Percentiles rank a stretch among this genome's conserved stretches.
phyloP scores from a whole-genome alignment of 306 rosid genomes.

The Prunus mira region DNA sequence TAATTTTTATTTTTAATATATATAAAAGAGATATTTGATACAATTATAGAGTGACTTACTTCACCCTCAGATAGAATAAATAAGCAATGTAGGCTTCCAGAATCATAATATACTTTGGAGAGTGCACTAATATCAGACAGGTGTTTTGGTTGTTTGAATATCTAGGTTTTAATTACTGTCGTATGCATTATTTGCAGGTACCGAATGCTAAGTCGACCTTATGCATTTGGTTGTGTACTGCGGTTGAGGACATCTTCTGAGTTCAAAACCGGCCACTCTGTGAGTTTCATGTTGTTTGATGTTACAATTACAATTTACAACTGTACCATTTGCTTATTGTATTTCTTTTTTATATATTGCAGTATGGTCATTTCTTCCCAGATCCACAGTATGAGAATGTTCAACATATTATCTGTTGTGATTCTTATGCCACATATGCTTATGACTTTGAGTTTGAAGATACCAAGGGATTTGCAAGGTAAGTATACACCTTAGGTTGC shows the following conservation, averaged over 20 bases:
- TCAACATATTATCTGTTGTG: conserved; percentile 94
- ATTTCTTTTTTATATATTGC: conserved; percentile 38
- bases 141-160: neutral
- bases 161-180: conserved; percentile 3
- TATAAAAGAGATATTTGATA: neutral
- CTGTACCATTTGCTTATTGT: conserved; percentile 20
- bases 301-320: conserved; percentile 13
- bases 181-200: conserved; percentile 55
- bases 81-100: neutral
- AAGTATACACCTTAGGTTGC: conserved; percentile 15
- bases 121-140: neutral
- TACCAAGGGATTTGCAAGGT: conserved; percentile 89
- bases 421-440: conserved; percentile 93
- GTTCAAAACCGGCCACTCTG: conserved; percentile 82
- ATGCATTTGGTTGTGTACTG: conserved; percentile 89
- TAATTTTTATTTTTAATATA: neutral
- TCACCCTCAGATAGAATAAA: neutral
- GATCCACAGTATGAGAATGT: conserved; percentile 98
- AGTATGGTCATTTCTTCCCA: conserved; percentile 99
- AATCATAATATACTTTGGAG: neutral
- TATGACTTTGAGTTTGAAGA: conserved; percentile 89
- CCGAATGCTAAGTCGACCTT: conserved; percentile 91
- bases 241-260: conserved; percentile 90
- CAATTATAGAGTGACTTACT: neutral
- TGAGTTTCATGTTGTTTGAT: conserved; percentile 46